Percentiles rank a stretch among this genome's conserved stretches.
phyloP scores from a whole-genome alignment of 768 basidiomycete genomes.

The Mycena vulgaris region DNA sequence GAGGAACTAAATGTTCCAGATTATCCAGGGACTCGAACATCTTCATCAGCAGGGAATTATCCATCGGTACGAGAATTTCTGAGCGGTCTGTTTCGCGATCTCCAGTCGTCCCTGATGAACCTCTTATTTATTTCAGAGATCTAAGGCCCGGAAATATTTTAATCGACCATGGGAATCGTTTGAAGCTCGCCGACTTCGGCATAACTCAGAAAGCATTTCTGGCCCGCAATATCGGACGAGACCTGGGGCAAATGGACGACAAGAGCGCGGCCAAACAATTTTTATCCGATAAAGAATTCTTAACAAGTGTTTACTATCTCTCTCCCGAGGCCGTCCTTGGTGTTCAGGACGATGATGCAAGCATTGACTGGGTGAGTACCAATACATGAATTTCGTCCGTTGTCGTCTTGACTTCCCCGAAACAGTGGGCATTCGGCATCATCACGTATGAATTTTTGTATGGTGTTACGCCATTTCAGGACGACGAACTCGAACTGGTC shows the following conservation, averaged over 20 bases:
- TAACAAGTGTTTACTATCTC: background rate
- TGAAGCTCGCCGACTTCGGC: conserved; percentile 18
- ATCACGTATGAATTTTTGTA: conserved; percentile 14
- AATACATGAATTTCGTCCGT: too few species aligned
- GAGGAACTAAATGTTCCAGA: conserved; percentile 6
- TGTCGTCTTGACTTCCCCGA: background rate
- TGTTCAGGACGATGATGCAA: conserved; percentile 8
- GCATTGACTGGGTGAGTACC: conserved; percentile 24
- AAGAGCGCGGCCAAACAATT: background rate
- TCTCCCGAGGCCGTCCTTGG: conserved; percentile 20
- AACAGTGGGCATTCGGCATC: conserved; percentile 21
- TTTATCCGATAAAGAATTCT: background rate
- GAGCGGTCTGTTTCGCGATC: background rate
- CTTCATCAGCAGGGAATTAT: conserved; percentile 11
- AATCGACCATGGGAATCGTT: background rate
- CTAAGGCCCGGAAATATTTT: conserved; percentile 19
- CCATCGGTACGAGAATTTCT: conserved; percentile 4
- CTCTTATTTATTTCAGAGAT: background rate
- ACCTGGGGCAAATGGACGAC: background rate
- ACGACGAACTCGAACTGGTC: background rate
- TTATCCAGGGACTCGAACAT: conserved; percentile 10
- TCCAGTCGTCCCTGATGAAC: background rate
- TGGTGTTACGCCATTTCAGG: conserved; percentile 6
- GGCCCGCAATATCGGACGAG: background rate
- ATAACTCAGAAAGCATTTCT: conserved; percentile 9